phyloP scores from a whole-genome alignment of 192 early-diverging fungal species.

The Podila verticillata region DNA sequence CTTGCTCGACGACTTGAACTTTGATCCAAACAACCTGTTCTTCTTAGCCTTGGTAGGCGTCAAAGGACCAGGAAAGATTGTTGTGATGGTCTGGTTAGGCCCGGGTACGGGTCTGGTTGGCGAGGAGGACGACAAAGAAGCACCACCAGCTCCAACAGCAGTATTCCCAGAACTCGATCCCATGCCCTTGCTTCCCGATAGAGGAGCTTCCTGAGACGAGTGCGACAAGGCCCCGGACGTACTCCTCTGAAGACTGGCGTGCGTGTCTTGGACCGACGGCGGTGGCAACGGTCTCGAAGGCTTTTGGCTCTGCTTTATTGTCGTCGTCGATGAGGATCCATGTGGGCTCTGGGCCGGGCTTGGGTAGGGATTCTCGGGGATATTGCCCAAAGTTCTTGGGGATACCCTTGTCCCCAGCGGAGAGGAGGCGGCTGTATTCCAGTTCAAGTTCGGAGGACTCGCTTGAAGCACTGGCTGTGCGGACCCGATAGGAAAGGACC shows the following conservation, averaged over 20 bases:
- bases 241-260: conserved; percentile 43
- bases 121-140: conserved; percentile 35
- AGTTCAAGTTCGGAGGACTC: conserved; percentile 22
- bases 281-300: not conserved
- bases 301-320: not conserved
- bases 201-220: conserved; percentile 21
- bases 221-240: conserved; percentile 28
- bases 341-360: not conserved
- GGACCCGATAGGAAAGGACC: conserved; percentile 53
- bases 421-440: conserved; percentile 3
- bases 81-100: not conserved
- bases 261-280: conserved; percentile 6
- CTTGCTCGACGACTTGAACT: conserved; percentile 12
- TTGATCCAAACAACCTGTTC: conserved; percentile 30
- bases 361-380: conserved; percentile 1
- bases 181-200: conserved; percentile 16
- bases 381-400: not conserved
- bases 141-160: conserved; percentile 44
- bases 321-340: conserved; percentile 5
- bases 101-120: conserved; percentile 3
- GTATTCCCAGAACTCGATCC: conserved; percentile 38
- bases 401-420: not conserved
- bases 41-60: conserved; percentile 15
- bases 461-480: conserved; percentile 42
- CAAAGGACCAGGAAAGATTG: not conserved